These are phyloP conservation scores for Neonectria punicea DNA, from an alignment of 2,329 filamentous ascomycete species.

Conservation along the genomic window DNA sequence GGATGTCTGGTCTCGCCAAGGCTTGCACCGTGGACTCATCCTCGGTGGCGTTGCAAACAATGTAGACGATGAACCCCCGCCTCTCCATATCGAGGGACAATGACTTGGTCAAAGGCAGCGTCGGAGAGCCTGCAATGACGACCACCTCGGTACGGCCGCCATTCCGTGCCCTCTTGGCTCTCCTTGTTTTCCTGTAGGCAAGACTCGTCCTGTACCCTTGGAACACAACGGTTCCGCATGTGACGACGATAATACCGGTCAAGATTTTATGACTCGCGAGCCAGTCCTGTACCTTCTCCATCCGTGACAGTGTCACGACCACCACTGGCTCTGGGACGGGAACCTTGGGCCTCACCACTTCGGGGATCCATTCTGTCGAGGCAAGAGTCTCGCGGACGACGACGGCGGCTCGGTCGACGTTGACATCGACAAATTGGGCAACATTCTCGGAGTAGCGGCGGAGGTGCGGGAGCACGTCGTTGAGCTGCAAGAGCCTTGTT, in stretches of 20 bases:
- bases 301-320: constrained; percentile 47
- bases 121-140: constrained; percentile 88
- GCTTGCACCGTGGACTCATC: constrained; percentile 83
- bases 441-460: constrained; percentile 76
- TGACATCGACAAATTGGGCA: constrained; percentile 82
- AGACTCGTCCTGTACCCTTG: constrained; percentile 61
- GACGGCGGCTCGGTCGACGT: constrained; percentile 80
- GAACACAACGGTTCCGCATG: constrained; percentile 73
- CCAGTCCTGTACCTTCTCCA: constrained; percentile 76
- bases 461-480: constrained; percentile 70
- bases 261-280: constrained; percentile 76
- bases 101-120: constrained; percentile 84
- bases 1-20: constrained; percentile 83
- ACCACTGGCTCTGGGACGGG: constrained; percentile 51
- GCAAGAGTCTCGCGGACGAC: constrained; percentile 76
- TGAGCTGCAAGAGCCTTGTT: constrained; percentile 55
- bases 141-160: constrained; percentile 88
- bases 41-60: constrained; percentile 86
- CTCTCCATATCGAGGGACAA: constrained; percentile 88
- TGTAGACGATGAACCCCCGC: constrained; percentile 91
- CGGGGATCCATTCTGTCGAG: constrained; percentile 77
- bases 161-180: constrained; percentile 81
- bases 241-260: constrained; percentile 76
- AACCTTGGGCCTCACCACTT: constrained; percentile 70
- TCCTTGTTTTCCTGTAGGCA: constrained; percentile 73